Percentiles rank a stretch among this genome's conserved stretches.
These are phyloP conservation scores for Chlorella sp. DNA, from an alignment of 139 green algal species.

Conservation along the genomic window DNA sequence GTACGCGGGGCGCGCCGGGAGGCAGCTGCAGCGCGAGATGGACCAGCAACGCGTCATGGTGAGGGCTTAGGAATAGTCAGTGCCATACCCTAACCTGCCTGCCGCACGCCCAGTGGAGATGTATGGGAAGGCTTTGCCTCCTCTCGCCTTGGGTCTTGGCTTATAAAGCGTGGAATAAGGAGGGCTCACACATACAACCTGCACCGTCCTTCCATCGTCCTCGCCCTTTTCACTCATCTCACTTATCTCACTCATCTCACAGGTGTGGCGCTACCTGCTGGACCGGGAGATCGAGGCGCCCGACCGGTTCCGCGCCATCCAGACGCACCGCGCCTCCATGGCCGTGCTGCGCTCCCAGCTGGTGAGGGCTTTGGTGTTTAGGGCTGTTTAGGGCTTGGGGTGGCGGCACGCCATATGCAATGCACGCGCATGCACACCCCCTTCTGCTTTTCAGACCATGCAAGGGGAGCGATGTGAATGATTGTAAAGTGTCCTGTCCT, in stretches of 20 bases:
- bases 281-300: constrained; percentile 81
- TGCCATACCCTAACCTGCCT: background rate
- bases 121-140: no score
- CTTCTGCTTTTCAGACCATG: no score
- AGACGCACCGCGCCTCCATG: constrained; percentile 78
- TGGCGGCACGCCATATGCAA: background rate
- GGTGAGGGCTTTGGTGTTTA: no score
- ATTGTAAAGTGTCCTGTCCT: no score
- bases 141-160: no score
- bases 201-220: background rate
- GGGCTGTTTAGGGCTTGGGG: background rate
- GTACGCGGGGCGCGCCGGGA: constrained; percentile 17
- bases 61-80: background rate
- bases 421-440: background rate
- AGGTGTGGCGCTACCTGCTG: constrained; percentile 72
- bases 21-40: constrained; percentile 10
- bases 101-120: background rate
- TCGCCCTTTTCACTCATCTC: background rate
- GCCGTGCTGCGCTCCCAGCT: constrained; percentile 70
- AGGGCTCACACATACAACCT: no score
- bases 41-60: constrained; percentile 11
- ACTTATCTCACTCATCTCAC: no score
- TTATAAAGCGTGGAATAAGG: no score
- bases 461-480: no score
- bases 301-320: constrained; percentile 73